These are phyloP conservation scores for Bothriochloa decipiens DNA, from an alignment of 176 grass and related monocot genomes.

Conservation along the genomic window DNA sequence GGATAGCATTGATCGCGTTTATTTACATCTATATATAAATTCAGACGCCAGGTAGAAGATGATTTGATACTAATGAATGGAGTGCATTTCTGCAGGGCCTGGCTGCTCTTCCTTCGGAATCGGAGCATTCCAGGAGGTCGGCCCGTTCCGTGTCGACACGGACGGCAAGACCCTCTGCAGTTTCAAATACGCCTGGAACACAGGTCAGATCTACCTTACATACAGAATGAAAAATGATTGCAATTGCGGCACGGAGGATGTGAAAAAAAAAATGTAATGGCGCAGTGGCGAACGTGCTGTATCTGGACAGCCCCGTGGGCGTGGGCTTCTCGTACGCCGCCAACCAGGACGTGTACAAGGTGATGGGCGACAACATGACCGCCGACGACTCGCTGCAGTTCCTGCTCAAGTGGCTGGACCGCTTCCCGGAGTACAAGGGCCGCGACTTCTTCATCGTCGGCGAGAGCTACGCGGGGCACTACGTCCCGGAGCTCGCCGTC, in stretches of 20 bases:
- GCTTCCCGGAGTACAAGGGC: slow-evolving; percentile 69
- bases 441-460: slow-evolving; percentile 59
- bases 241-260: no score
- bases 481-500: slow-evolving; percentile 60
- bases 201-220: slow-evolving; percentile 22
- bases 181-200: slow-evolving; percentile 55
- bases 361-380: slow-evolving; percentile 53
- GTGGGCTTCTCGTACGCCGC: slow-evolving; percentile 70
- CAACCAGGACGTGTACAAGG: slow-evolving; percentile 42
- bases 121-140: slow-evolving; percentile 62
- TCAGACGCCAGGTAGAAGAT: no score
- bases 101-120: slow-evolving; percentile 67
- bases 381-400: slow-evolving; percentile 53
- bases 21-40: no score
- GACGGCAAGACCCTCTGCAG: slow-evolving; percentile 62
- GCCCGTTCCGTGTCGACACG: slow-evolving; percentile 61
- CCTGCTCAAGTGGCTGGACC: slow-evolving; percentile 64
- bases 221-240: neutral
- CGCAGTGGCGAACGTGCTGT: slow-evolving; percentile 66
- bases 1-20: no score
- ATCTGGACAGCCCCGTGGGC: slow-evolving; percentile 64
- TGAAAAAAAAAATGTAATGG: no score
- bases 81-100: slow-evolving; percentile 45
- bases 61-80: neutral
- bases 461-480: slow-evolving; percentile 80